phyloP scores from a whole-genome alignment of 2,329 filamentous ascomycete species.

The Trichoderma semiorbis region DNA sequence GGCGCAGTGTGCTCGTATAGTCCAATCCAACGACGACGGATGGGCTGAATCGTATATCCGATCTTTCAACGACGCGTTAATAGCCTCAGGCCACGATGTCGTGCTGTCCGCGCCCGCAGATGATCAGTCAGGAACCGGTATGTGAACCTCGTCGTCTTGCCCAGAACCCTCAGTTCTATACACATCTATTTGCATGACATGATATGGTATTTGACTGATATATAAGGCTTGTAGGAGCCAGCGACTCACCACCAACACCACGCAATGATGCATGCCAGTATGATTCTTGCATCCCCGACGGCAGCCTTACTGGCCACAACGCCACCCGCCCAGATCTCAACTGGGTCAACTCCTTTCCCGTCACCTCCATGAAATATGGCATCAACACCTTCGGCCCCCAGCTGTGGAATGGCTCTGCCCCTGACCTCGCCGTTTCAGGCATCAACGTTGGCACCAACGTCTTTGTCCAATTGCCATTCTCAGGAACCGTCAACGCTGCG shows the following conservation, averaged over 20 bases:
- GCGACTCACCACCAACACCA: constrained; percentile 41
- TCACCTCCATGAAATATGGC: constrained; percentile 35
- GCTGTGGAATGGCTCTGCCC: constrained; percentile 36
- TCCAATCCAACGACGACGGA: constrained; percentile 69
- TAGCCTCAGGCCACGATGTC: constrained; percentile 54
- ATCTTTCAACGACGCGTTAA: constrained; percentile 54
- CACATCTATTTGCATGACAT: neutral
- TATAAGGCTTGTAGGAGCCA: constrained; percentile 44
- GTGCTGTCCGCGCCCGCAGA: constrained; percentile 65
- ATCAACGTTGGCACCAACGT: constrained; percentile 60
- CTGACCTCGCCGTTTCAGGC: constrained; percentile 64
- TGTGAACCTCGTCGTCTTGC: constrained; percentile 10
- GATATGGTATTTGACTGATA: neutral
- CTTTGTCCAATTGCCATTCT: constrained; percentile 53
- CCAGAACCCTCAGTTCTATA: neutral
- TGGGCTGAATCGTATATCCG: constrained; percentile 69
- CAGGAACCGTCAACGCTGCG: constrained; percentile 66
- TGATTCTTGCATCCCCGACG: constrained; percentile 56
- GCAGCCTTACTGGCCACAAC: constrained; percentile 57
- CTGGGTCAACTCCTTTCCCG: constrained; percentile 70
- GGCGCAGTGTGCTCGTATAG: constrained; percentile 45
- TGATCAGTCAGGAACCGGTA: constrained; percentile 61
- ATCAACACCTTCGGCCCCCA: constrained; percentile 9
- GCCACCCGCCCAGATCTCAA: constrained; percentile 56
- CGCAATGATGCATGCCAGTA: constrained; percentile 56